Evolutionary conservation across 2,329 filamentous ascomycete species (phyloP).

Genomic region (Aspergillus chevalieri): DNA sequence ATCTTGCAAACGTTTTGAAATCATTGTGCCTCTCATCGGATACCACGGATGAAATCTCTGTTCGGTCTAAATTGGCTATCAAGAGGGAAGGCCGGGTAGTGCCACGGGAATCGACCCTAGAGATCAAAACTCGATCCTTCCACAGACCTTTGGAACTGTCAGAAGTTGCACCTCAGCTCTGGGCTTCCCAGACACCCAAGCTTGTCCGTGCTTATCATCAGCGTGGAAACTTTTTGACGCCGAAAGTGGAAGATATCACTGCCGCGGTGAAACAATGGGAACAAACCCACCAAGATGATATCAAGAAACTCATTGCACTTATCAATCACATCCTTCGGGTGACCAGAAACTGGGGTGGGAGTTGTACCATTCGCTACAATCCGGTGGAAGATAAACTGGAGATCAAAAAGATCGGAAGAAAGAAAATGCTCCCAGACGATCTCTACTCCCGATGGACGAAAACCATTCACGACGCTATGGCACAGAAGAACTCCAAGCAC

Average conservation of each 20-base stretch:
- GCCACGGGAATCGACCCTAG: constrained; percentile 34
- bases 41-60: background rate
- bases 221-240: constrained; percentile 28
- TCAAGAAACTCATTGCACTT: constrained; percentile 29
- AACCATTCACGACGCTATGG: no score
- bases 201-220: constrained; percentile 43
- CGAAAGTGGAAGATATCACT: constrained; percentile 33
- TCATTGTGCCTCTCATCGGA: constrained; percentile 6
- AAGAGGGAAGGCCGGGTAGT: constrained; percentile 25
- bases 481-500: no score
- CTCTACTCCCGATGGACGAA: no score
- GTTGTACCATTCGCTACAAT: no score
- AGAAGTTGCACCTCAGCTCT: constrained; percentile 39
- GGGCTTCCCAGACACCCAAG: constrained; percentile 44
- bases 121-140: constrained; percentile 42
- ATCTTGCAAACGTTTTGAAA: constrained; percentile 10
- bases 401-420: no score
- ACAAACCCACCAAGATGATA: constrained; percentile 20
- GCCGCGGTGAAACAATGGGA: constrained; percentile 33
- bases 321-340: constrained; percentile 11
- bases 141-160: constrained; percentile 28
- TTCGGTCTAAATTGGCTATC: constrained; percentile 24
- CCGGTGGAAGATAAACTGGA: no score
- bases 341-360: no score
- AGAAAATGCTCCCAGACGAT: no score